These are phyloP conservation scores for Debaryomycetaceae sp. DNA, from an alignment of 1,139 yeast species.

Conservation along the genomic window DNA sequence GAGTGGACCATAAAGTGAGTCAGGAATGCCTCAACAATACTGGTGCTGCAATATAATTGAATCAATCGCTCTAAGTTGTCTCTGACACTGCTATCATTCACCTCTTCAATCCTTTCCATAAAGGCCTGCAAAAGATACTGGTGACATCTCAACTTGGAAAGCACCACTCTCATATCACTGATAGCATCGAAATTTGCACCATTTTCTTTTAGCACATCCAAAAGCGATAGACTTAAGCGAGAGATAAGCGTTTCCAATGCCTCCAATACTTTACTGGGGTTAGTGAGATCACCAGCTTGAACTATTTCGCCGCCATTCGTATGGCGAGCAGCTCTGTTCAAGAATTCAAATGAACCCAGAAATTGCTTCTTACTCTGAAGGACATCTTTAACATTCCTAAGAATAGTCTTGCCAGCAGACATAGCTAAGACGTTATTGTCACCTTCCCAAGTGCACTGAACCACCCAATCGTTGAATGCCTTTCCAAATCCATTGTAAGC, in stretches of 20 bases:
- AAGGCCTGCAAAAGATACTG: constrained; percentile 33
- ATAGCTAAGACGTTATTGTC: constrained; percentile 85
- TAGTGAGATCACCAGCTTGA: constrained; percentile 50
- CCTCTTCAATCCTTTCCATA: constrained; percentile 20
- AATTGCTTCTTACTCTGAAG: constrained; percentile 29
- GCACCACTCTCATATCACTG: constrained; percentile 54
- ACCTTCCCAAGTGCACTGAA: constrained; percentile 98
- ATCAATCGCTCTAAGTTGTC: constrained; percentile 25
- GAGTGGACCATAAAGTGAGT: constrained; percentile 39
- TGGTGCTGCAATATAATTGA: constrained; percentile 24
- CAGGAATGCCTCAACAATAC: constrained; percentile 34
- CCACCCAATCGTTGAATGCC: constrained; percentile 89
- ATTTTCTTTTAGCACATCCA: constrained; percentile 25
- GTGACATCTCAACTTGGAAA: constrained; percentile 54
- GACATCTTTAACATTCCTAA: constrained; percentile 48
- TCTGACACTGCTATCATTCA: constrained; percentile 18
- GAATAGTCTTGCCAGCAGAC: constrained; percentile 74
- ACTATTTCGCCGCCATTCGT: constrained; percentile 25
- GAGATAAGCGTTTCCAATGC: constrained; percentile 41
- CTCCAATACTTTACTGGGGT: constrained; percentile 23
- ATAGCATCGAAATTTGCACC: constrained; percentile 42
- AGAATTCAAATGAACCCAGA: constrained; percentile 42
- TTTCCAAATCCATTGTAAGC: constrained; percentile 88
- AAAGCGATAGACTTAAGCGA: constrained; percentile 34
- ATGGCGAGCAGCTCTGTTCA: constrained; percentile 28